Conservation (phyloP, 345 rosid species). For the Dipteronia sinensis region DNA sequence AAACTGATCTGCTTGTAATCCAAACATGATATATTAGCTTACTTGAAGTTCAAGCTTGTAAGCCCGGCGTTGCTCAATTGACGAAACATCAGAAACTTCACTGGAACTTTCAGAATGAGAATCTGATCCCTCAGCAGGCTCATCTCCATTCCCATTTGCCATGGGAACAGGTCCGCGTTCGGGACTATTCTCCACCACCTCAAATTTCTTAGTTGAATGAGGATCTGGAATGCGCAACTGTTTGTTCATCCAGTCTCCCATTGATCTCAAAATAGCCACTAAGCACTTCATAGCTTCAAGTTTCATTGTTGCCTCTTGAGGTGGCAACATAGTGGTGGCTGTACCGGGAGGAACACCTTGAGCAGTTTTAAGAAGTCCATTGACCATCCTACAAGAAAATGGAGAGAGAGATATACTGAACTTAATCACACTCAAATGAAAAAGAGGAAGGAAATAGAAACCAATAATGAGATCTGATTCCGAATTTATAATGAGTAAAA, state of each 20-base stretch:
- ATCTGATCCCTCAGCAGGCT: slow-evolving; percentile 78
- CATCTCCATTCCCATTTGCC: slow-evolving; percentile 88
- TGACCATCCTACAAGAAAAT: slow-evolving; percentile 76
- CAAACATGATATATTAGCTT: slow-evolving; percentile 17
- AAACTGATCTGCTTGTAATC: slow-evolving; percentile 8
- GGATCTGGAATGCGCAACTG: slow-evolving; percentile 94
- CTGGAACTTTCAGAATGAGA: slow-evolving; percentile 81
- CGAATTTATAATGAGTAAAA: neutral
- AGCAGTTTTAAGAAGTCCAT: slow-evolving; percentile 99
- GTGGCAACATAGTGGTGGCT: slow-evolving; percentile 78
- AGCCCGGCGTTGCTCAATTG: slow-evolving; percentile 98
- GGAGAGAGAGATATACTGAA: neutral
- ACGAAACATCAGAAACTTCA: slow-evolving; percentile 81
- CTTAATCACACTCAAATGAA: neutral
- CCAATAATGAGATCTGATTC: neutral
- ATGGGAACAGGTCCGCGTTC: slow-evolving; percentile 62
- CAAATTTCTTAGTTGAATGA: slow-evolving; percentile 59
- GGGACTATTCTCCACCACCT: slow-evolving; percentile 62
- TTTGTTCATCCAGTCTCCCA: slow-evolving; percentile 99
- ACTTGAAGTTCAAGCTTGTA: slow-evolving; percentile 99
- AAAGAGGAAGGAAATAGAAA: neutral
- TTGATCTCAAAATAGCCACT: slow-evolving; percentile 86
- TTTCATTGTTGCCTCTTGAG: slow-evolving; percentile 91
- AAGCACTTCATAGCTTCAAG: slow-evolving; percentile 98
- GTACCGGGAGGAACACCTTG: slow-evolving; percentile 95